Evolutionary conservation across 2,329 filamentous ascomycete species (phyloP).

Genomic region (Pestalotiopsis sp.): DNA sequence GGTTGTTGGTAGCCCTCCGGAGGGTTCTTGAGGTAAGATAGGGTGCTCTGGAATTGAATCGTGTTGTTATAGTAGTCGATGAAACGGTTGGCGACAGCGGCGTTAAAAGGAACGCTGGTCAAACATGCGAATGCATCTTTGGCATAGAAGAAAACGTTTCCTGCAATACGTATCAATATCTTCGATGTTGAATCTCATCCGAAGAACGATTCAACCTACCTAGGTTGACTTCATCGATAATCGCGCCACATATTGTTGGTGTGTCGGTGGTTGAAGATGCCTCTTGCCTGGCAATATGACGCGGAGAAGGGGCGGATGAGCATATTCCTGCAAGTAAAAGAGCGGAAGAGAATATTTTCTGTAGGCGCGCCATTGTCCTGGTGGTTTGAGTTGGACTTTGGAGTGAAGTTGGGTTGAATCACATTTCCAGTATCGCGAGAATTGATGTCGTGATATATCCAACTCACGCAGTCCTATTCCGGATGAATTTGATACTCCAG

Average conservation of each 20-base stretch:
- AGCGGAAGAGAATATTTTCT: neutral
- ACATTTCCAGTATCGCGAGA: neutral
- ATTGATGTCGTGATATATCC: neutral
- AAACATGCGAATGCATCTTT: slow-evolving; percentile 42
- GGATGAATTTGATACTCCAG: neutral
- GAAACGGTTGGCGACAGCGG: slow-evolving; percentile 43
- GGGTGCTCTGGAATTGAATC: slow-evolving; percentile 45
- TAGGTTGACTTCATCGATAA: neutral
- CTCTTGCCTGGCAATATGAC: neutral
- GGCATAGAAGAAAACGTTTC: slow-evolving; percentile 18
- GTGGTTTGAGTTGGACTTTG: neutral
- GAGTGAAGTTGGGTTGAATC: neutral
- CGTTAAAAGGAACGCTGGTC: slow-evolving; percentile 45
- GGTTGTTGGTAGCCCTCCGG: slow-evolving; percentile 43
- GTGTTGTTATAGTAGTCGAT: slow-evolving; percentile 47
- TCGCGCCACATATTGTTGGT: neutral
- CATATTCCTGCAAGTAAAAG: neutral
- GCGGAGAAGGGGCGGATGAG: neutral
- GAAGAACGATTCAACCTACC: neutral
- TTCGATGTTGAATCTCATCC: neutral
- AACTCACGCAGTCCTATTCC: neutral
- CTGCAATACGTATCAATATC: neutral
- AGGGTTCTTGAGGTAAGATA: slow-evolving; percentile 42
- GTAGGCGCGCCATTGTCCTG: neutral
- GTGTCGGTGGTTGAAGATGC: neutral